These are phyloP conservation scores for Tephrocybe sp. DNA, from an alignment of 768 basidiomycete genomes.

Conservation along the genomic window DNA sequence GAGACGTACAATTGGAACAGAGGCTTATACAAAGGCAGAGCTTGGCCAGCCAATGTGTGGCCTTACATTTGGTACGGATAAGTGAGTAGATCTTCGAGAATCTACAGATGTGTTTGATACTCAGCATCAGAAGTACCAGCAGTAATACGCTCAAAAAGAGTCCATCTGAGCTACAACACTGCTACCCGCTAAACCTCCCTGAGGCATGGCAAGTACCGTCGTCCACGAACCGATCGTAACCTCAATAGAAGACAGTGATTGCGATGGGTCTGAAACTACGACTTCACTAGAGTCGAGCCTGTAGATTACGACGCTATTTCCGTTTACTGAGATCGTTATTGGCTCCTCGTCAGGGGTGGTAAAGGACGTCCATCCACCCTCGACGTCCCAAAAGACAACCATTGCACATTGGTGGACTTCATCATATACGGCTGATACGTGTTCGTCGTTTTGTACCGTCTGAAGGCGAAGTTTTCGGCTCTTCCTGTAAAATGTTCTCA, in stretches of 20 bases:
- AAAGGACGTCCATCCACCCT: conserved; percentile 46
- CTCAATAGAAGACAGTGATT: conserved; percentile 38
- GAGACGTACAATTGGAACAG: too few species aligned
- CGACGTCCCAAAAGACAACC: conserved; percentile 57
- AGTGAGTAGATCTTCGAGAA: too few species aligned
- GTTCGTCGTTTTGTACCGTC: conserved; percentile 45
- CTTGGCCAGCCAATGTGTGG: too few species aligned
- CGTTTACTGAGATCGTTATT: conserved; percentile 37
- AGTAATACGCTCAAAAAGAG: too few species aligned
- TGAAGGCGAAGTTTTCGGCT: conserved; percentile 26
- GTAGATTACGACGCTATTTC: conserved; percentile 46
- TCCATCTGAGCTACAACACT: too few species aligned
- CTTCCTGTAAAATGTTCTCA: conserved; percentile 39
- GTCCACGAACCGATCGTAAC: conserved; percentile 34
- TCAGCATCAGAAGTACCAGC: too few species aligned
- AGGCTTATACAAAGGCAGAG: too few species aligned
- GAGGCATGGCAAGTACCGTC: conserved; percentile 39
- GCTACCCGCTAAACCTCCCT: conserved; percentile 47
- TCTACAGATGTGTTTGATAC: too few species aligned
- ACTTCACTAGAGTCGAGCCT: conserved; percentile 40
- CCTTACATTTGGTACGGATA: too few species aligned
- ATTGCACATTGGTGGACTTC: conserved; percentile 35
- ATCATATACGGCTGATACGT: conserved; percentile 54
- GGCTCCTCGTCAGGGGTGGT: conserved; percentile 18
- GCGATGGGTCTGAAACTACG: conserved; percentile 68